Evolutionary conservation across 345 rosid species (phyloP), one percentile per base, ranked within the genome.

Genomic region (Populus tremula): DNA sequence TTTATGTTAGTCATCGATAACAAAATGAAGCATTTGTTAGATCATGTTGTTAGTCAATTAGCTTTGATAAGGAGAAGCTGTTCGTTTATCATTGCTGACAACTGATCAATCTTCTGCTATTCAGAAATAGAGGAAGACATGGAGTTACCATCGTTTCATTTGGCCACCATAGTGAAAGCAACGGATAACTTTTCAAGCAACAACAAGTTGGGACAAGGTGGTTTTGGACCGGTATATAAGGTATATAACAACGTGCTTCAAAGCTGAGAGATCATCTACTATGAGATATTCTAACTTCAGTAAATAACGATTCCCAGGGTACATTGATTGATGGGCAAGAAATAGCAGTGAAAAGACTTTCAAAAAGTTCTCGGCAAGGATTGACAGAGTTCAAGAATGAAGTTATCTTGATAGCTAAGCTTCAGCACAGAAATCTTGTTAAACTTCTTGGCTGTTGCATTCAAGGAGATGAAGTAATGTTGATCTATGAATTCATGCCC

Each of bases 351-450:
- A 89, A 89, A 62, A 87, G 89, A 78, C 83, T 87, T 21, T 86
- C 90, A 0, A 67, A 39, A 67, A 72, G 67, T 74, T 89, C 92
- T 6, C 78, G 84, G 6, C 88, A 84, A 80, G 92, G 92, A 45
- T 1, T 74, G 27, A 69, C 74, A 16, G 91, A 88, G 79, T 85
- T 87, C 71, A 85, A 84, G 74, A 88, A 82, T 36, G 91, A 88
- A 63, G 87, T 84, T 2, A 82, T 67, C n/a, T 54, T 83, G 39
- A 83, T 88, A 14, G 86, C 85, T 16, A 87, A 86, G 71, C 86
- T 88, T 71, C 91, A 86, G 64, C 89, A 86, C 75, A 78, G 89
- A 27, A 88, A 88, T 71, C 86, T 88, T 10, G 91, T 86, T 18
- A 80, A 77, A 63, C 87, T 88, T 78, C 78, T 76, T 23, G 86